Evolutionary conservation across 148 eudicot species (phyloP).

Genomic region (Amaranthus palmeri): DNA sequence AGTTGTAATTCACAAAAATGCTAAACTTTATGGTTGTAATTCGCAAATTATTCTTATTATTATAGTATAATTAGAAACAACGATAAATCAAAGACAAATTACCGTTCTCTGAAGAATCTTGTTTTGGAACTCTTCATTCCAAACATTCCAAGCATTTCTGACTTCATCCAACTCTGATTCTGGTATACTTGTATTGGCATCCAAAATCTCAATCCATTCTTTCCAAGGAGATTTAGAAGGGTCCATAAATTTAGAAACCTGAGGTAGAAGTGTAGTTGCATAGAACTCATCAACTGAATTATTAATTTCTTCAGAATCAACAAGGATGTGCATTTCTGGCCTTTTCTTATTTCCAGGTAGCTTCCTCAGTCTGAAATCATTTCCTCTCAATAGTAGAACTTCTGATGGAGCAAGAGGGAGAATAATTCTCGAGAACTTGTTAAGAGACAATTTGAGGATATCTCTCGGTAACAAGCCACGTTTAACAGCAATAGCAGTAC

Average conservation of each 20-base stretch:
- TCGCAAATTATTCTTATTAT: too few species aligned
- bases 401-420: slow-evolving; percentile 93
- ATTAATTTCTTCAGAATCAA: slow-evolving; percentile 69
- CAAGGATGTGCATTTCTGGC: slow-evolving; percentile 72
- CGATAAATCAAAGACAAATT: slow-evolving; percentile 3
- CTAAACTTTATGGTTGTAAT: too few species aligned
- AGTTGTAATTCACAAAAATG: too few species aligned
- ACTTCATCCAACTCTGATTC: slow-evolving; percentile 59
- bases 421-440: slow-evolving; percentile 71
- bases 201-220: slow-evolving; percentile 70
- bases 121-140: slow-evolving; percentile 49
- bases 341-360: slow-evolving; percentile 60
- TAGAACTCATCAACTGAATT: slow-evolving; percentile 61
- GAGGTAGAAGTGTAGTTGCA: slow-evolving; percentile 47
- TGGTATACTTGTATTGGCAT: slow-evolving; percentile 67
- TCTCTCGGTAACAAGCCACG: slow-evolving; percentile 78
- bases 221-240: slow-evolving; percentile 69
- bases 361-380: slow-evolving; percentile 58
- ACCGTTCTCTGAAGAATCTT: slow-evolving; percentile 26
- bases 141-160: slow-evolving; percentile 54
- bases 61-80: not conserved
- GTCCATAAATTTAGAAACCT: slow-evolving; percentile 64
- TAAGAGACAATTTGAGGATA: slow-evolving; percentile 58
- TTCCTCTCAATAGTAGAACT: slow-evolving; percentile 69
- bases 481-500: slow-evolving; percentile 84